Evolutionary conservation across 116 monocot species (phyloP), one percentile per base, ranked within the genome.

Genomic region (Dioscorea cayenensis): DNA sequence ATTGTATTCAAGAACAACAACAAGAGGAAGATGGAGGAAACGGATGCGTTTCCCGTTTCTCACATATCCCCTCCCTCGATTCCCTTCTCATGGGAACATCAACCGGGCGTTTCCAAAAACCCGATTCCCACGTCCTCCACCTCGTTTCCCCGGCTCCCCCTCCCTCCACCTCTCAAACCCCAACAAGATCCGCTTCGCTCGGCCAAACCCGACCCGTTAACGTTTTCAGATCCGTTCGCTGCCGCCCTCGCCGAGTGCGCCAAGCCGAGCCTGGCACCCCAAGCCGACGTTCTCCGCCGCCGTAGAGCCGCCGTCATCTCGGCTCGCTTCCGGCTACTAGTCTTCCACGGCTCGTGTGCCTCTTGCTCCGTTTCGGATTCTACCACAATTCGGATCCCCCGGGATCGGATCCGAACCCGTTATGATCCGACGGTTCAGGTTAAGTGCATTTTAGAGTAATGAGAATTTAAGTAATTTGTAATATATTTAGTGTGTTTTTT

Each of bases 21-120:
- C 19, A 55, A 55, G 55, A 18, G 0, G 14, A 16, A 0, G 14
- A 55, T 55, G 55, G 55, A n/a, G 55, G 55, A 55, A 55, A 10
- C 60, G 20, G 2, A 2, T 35, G 37, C 19, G 8, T 59, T 28
- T 51, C 70, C 20, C 70, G 18, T 3, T 27, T 32, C 14, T 0
- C n/a, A 7, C 32, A 19, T 9, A 8, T 1, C 28, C 32, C 4
- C 58, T 55, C 25, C 25, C 28, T 36, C 36, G 2, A 62, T 61
- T 18, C 60, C 71, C 60, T 61, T 71, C 71, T 60, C 71, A 13
- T 62, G 71, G 71, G 71, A 61, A 62, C 32, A 62, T 21, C 62
- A 38, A 21, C 62, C 71, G 19, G 71, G 70, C 13, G 32, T 70
- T 28, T 58, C 70, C 70, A 70, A 70, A 17, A 52, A 6, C 55